These are phyloP conservation scores for Tricholoma hemisulphureum DNA, from an alignment of 768 basidiomycete species.

Conservation along the genomic window DNA sequence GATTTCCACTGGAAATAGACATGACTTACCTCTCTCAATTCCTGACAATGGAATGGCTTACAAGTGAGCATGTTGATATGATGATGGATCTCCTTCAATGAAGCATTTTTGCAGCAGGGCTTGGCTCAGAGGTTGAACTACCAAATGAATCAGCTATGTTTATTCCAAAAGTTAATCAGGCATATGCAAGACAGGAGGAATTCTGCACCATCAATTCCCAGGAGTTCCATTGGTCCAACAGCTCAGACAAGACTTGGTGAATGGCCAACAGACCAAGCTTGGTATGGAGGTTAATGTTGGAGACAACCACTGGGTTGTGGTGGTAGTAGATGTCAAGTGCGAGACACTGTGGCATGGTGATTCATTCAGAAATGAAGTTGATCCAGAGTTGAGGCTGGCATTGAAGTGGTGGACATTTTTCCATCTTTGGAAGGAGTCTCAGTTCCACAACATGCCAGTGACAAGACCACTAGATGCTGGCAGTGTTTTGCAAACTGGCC, in stretches of 20 bases:
- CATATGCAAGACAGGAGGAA: not conserved
- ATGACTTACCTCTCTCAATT: no score
- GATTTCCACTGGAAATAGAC: conserved; percentile 4
- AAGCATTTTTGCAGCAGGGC: conserved; percentile 6
- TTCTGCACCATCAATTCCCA: conserved; percentile 6
- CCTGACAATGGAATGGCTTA: no score
- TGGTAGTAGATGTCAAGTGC: conserved; percentile 15
- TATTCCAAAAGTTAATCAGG: not conserved
- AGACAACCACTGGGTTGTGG: conserved; percentile 14
- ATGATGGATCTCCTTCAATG: conserved; percentile 16
- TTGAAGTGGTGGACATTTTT: conserved; percentile 18
- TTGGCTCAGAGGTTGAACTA: not conserved
- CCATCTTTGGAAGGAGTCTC: conserved; percentile 10
- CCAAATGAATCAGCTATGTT: conserved; percentile 1
- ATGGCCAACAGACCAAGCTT: conserved; percentile 7
- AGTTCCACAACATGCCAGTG: conserved; percentile 6
- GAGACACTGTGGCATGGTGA: conserved; percentile 14
- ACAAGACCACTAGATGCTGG: conserved; percentile 13
- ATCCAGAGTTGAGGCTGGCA: conserved; percentile 1
- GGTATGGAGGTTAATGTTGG: conserved; percentile 10
- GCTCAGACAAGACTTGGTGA: not conserved
- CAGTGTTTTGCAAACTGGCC: no score
- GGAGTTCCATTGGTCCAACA: conserved; percentile 8
- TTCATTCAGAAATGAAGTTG: conserved; percentile 12
- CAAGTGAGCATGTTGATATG: conserved; percentile 11